Evolutionary conservation across 352 stramenopile genomes (phyloP).

Genomic region (Phytopythium delawarense): DNA sequence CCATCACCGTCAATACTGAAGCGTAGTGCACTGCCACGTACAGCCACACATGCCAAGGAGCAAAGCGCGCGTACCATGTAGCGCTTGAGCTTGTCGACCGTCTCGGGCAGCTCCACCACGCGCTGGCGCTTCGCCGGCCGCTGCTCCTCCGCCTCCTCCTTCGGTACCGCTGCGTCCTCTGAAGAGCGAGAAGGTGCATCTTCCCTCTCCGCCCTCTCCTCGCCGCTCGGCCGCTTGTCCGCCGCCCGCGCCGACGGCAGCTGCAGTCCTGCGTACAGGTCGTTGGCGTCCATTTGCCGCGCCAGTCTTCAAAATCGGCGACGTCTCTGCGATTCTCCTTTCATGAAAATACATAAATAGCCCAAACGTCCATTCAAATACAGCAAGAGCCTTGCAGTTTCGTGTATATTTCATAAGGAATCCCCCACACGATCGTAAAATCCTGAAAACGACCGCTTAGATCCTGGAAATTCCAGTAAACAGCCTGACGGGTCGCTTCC

Average conservation of each 20-base stretch:
- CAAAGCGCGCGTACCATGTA: slow-evolving; percentile 45
- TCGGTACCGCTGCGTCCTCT: not conserved
- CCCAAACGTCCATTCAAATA: no score
- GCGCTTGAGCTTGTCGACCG: slow-evolving; percentile 49
- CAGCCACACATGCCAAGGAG: no score
- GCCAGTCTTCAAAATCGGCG: no score
- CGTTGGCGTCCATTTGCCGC: slow-evolving; percentile 9
- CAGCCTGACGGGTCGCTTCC: not conserved
- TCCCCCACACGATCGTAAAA: no score
- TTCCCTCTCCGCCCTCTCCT: not conserved
- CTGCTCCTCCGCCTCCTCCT: slow-evolving; percentile 9
- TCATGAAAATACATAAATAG: no score
- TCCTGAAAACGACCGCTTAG: no score
- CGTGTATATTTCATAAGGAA: no score
- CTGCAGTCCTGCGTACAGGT: slow-evolving; percentile 57
- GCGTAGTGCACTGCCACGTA: no score
- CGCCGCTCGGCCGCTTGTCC: slow-evolving; percentile 29
- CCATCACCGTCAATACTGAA: no score
- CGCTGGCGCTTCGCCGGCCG: slow-evolving; percentile 8
- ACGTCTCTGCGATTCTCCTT: no score
- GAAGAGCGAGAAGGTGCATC: not conserved
- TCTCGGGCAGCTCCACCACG: slow-evolving; percentile 31
- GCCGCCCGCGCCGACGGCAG: slow-evolving; percentile 22
- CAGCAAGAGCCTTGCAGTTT: no score
- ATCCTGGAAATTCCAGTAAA: not conserved